Percentiles rank a stretch among this genome's conserved stretches.
Evolutionary conservation across 1,139 yeast species (phyloP).

Genomic region (Pichia sp.): DNA sequence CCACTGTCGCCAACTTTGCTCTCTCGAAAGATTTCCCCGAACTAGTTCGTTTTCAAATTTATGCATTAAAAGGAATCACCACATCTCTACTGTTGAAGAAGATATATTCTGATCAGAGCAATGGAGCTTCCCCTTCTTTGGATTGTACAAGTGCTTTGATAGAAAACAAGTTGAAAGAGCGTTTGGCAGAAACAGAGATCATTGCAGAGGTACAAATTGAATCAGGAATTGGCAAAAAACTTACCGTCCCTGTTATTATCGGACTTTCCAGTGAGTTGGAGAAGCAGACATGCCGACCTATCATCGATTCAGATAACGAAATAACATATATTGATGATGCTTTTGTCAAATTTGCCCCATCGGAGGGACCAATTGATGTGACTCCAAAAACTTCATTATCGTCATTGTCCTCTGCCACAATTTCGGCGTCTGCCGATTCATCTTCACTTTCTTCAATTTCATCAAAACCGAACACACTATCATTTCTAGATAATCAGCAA

Average conservation of each 20-base stretch:
- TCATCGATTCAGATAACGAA: neutral
- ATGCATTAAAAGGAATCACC: conserved; percentile 13
- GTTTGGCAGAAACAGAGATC: conserved; percentile 7
- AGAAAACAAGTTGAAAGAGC: conserved; percentile 8
- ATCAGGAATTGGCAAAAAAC: conserved; percentile 50
- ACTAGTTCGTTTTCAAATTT: conserved; percentile 38
- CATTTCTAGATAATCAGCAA: neutral
- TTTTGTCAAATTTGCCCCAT: conserved; percentile 5
- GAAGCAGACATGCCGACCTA: neutral
- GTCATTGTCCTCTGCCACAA: neutral
- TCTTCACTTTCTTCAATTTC: neutral
- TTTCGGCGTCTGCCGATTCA: neutral
- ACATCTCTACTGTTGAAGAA: conserved; percentile 7
- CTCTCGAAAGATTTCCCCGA: conserved; percentile 65
- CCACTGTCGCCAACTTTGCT: conserved; percentile 44
- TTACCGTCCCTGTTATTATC: conserved; percentile 58
- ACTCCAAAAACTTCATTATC: neutral
- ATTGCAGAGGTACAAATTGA: conserved; percentile 58
- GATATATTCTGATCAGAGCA: neutral
- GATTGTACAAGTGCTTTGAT: conserved; percentile 10
- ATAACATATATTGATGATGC: conserved; percentile 5
- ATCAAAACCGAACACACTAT: neutral
- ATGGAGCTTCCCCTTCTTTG: neutral
- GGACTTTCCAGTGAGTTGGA: conserved; percentile 11
- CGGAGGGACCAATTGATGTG: neutral